phyloP scores from a whole-genome alignment of 257 asterid genomes.

The Cinchona pubescens region DNA sequence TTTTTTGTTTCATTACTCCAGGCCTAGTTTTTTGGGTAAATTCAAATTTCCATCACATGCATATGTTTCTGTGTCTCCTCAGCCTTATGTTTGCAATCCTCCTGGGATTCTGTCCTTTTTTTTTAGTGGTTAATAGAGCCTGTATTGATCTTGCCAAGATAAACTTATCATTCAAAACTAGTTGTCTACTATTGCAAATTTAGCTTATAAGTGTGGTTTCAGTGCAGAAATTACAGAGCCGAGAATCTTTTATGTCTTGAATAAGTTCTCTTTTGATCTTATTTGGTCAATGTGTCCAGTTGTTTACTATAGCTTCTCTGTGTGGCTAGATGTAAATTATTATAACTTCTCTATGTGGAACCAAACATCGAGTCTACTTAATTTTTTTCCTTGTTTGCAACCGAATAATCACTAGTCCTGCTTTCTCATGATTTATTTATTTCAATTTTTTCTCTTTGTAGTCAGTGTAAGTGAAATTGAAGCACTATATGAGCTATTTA shows the following conservation, averaged over 20 bases:
- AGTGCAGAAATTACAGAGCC: neutral
- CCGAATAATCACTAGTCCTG: neutral
- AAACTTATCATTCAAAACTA: neutral
- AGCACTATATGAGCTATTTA: constrained; percentile 93
- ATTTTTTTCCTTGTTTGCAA: neutral
- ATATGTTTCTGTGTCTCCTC: neutral
- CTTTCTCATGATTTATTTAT: constrained; percentile 11
- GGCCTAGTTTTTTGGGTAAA: neutral
- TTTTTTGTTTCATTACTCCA: no score
- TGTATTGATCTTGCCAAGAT: neutral
- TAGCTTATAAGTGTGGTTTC: neutral
- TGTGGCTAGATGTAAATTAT: neutral
- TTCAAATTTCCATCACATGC: neutral
- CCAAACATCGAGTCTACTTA: neutral
- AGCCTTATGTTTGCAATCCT: neutral
- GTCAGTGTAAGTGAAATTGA: constrained; percentile 99
- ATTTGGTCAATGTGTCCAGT: neutral
- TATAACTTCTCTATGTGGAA: neutral
- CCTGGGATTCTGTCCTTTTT: neutral
- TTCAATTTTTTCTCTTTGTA: constrained; percentile 43
- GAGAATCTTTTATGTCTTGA: neutral
- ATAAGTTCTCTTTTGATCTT: neutral
- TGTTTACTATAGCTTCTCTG: neutral
- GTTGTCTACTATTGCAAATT: neutral
- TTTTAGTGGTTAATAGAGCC: neutral